Conservation (phyloP, 345 rosid genomes). For the Geranium rotundifolium region DNA sequence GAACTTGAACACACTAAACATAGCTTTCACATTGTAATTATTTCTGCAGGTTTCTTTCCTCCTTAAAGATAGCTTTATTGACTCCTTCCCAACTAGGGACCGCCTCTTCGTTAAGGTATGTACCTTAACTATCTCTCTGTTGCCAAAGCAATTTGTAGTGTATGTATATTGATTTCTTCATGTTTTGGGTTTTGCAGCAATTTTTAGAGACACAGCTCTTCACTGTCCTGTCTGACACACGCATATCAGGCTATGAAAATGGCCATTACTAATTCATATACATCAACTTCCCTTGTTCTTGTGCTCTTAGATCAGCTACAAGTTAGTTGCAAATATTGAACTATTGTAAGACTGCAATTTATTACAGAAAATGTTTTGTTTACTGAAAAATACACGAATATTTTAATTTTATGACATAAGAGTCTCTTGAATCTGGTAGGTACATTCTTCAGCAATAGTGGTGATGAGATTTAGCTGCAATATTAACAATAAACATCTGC, state of each 20-base stretch:
- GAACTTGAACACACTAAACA: not conserved
- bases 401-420: too few species aligned
- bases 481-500: constrained; percentile 56
- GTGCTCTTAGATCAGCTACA: constrained; percentile 1
- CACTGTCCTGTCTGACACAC: constrained; percentile 55
- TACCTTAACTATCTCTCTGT: too few species aligned
- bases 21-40: not conserved
- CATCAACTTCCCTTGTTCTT: too few species aligned
- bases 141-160: not conserved
- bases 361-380: too few species aligned
- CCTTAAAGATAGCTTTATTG: constrained; percentile 85
- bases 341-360: too few species aligned
- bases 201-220: constrained; percentile 80
- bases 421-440: too few species aligned
- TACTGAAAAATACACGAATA: too few species aligned
- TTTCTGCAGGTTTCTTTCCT: constrained; percentile 74
- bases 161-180: not conserved
- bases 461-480: too few species aligned
- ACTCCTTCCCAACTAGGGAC: constrained; percentile 74
- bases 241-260: constrained; percentile 61
- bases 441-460: too few species aligned
- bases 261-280: constrained; percentile 21
- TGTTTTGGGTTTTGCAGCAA: constrained; percentile 33
- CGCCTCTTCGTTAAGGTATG: constrained; percentile 70
- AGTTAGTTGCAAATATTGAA: too few species aligned